These are phyloP conservation scores for Hymenoscyphus scutula DNA, from an alignment of 2,329 filamentous ascomycete species.

Conservation along the genomic window DNA sequence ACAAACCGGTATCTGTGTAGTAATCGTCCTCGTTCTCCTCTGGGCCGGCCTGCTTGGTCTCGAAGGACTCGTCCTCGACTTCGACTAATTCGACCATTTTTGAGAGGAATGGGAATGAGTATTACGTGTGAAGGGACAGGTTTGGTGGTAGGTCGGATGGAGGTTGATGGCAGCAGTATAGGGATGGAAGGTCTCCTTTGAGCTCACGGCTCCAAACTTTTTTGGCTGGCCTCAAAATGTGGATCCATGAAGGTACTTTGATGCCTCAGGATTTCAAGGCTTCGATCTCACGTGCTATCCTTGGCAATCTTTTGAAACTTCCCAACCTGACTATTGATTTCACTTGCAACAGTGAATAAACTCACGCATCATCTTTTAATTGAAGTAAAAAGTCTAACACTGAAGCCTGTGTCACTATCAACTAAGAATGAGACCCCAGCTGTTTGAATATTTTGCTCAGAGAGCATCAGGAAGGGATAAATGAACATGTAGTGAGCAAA, in stretches of 20 bases:
- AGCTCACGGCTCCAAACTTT: conserved; percentile 10
- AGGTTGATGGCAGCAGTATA: not conserved
- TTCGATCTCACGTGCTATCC: not conserved
- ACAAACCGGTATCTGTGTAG: conserved; percentile 85
- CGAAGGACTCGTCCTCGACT: conserved; percentile 95
- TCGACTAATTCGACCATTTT: conserved; percentile 96
- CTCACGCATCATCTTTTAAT: too few species aligned
- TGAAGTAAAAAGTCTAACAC: too few species aligned
- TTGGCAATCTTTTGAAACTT: not conserved
- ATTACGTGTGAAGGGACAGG: not conserved
- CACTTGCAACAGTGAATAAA: too few species aligned
- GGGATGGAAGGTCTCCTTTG: not conserved
- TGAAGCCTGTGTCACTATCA: too few species aligned
- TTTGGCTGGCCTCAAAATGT: conserved; percentile 1
- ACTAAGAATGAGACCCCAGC: too few species aligned
- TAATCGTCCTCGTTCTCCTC: conserved; percentile 76
- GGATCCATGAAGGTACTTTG: not conserved
- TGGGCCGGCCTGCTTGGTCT: conserved; percentile 64
- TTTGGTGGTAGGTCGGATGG: not conserved
- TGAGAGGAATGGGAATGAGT: conserved; percentile 22
- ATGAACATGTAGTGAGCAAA: too few species aligned
- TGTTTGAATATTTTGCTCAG: too few species aligned
- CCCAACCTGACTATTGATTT: too few species aligned
- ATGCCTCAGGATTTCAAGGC: not conserved
- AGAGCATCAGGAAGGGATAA: too few species aligned